Percentiles rank a stretch among this genome's conserved stretches.
Evolutionary conservation across 1,139 yeast genomes (phyloP).

Genomic region (Protomyces lactucae-debilis): DNA sequence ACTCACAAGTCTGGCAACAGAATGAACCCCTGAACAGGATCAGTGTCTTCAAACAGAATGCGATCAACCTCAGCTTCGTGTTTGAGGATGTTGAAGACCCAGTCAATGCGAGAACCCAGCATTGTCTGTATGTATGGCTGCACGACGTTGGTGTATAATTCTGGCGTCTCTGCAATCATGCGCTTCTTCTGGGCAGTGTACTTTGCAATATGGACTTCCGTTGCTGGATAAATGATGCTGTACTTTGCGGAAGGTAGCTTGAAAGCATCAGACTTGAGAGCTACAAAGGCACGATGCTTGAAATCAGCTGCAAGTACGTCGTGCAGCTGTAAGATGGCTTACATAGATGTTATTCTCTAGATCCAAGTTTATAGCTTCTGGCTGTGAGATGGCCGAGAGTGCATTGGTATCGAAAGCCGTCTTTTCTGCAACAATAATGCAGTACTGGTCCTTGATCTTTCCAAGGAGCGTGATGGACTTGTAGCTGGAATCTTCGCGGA

Average conservation of each 20-base stretch:
- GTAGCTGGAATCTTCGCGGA: constrained; percentile 8
- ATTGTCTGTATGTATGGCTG: constrained; percentile 71
- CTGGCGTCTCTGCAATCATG: constrained; percentile 74
- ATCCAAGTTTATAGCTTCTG: not conserved
- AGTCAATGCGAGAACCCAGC: constrained; percentile 71
- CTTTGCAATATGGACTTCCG: constrained; percentile 72
- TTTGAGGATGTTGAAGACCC: constrained; percentile 83
- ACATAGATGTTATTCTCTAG: constrained; percentile 14
- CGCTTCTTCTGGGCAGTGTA: constrained; percentile 56
- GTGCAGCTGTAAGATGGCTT: not conserved
- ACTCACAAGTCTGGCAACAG: constrained; percentile 43
- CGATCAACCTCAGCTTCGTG: constrained; percentile 83
- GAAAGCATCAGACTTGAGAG: not conserved
- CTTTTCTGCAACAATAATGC: constrained; percentile 72
- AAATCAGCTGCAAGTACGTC: not conserved
- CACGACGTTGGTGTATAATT: constrained; percentile 57
- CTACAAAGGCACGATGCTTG: constrained; percentile 13
- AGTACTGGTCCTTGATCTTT: constrained; percentile 51
- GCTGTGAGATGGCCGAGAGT: not conserved
- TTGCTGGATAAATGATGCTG: constrained; percentile 83
- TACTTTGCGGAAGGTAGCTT: constrained; percentile 60
- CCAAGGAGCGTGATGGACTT: constrained; percentile 68
- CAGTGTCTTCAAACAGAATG: constrained; percentile 59
- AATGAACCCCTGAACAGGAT: constrained; percentile 50
- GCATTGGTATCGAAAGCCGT: constrained; percentile 48